Evolutionary conservation across 345 rosid genomes (phyloP).

Genomic region (Brassica juncea): DNA sequence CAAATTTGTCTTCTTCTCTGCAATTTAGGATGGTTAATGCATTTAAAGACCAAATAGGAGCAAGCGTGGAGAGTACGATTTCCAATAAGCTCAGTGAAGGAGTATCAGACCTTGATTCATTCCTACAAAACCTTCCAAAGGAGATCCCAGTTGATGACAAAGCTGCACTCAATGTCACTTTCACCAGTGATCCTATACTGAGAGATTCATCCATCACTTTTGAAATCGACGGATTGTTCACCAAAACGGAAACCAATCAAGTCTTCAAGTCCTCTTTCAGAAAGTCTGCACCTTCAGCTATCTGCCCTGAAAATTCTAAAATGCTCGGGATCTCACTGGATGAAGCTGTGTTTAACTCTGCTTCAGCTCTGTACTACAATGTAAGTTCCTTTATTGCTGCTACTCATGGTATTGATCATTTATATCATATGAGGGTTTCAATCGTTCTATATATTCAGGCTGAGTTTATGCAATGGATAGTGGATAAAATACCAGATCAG

Average conservation of each 20-base stretch:
- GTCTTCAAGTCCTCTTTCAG: slow-evolving; percentile 23
- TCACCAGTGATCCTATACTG: slow-evolving; percentile 64
- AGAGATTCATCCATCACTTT: slow-evolving; percentile 76
- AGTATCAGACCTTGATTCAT: slow-evolving; percentile 70
- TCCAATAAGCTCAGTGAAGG: slow-evolving; percentile 72
- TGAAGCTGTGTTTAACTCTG: slow-evolving; percentile 88
- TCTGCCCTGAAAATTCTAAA: slow-evolving; percentile 63
- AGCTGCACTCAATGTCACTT: slow-evolving; percentile 86
- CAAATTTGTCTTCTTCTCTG: slow-evolving; percentile 21
- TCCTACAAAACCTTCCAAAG: slow-evolving; percentile 78
- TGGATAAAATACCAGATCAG: slow-evolving; percentile 87
- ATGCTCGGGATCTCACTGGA: slow-evolving; percentile 92
- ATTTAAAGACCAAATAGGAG: slow-evolving; percentile 68
- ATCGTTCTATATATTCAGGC: slow-evolving; percentile 48
- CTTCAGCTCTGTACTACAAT: slow-evolving; percentile 79
- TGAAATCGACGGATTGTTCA: slow-evolving; percentile 82
- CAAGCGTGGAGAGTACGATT: slow-evolving; percentile 85
- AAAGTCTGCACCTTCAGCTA: slow-evolving; percentile 48
- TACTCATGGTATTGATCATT: not conserved
- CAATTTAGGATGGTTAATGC: slow-evolving; percentile 82
- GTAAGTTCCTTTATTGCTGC: slow-evolving; percentile 49
- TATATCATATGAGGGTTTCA: not conserved
- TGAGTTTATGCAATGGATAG: slow-evolving; percentile 84
- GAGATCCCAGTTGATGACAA: slow-evolving; percentile 84
- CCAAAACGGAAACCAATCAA: slow-evolving; percentile 39